Base-by-base conservation (phyloP, 2,329 filamentous ascomycete genomes). In the Didymella segeticola region DNA sequence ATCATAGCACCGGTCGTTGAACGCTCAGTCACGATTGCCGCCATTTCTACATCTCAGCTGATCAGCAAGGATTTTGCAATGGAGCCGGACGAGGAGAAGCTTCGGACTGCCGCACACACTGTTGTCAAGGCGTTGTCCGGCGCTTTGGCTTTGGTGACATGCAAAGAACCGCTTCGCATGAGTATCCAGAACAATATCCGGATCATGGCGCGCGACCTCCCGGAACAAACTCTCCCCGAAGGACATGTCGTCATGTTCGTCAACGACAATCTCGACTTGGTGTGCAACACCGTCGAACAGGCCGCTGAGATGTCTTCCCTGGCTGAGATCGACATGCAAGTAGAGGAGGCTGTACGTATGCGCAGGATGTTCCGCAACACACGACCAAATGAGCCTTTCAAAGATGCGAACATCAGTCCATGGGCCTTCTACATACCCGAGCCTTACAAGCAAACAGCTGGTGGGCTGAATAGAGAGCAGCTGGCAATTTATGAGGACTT, bases 1-100 rank as follows among this genome's bases (percentile, higher is more conserved):
- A 99, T 99, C 50, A 98, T 99, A 56, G 91, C 93, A 47, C 96
- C 95, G 20, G 95, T 99, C 1, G 96, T 99, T 12, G 96, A 99
- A 73, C 86, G 95, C 48, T 99, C 95, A 2, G 93, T 99, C 31
- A 98, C 96, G 0, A 99, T 99, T 72, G 95, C 95, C 38, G 93
- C 93, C 1, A 98, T 99, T 56, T 96, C 93, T 2, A 97, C 96
- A 0, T 89, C 92, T 57, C 92, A 98, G 74, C 90, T 99, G 77
- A 90, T 99, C 34, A 88, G 90, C 64, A 99, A 99, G 73, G 95
- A 99, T 72, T 99, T 98, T 71, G 89, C 91, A 0, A 96, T 93
- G 47, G 96, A 99, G 69, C 86, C 89, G 2, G 92, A 97, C 67
- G 91, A 96, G 76, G 90, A 90, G 61, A 89, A 91, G 57, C 83